Base-by-base conservation (phyloP, 1,284 basidiomycete species). In the Anthracocystis setariae region DNA sequence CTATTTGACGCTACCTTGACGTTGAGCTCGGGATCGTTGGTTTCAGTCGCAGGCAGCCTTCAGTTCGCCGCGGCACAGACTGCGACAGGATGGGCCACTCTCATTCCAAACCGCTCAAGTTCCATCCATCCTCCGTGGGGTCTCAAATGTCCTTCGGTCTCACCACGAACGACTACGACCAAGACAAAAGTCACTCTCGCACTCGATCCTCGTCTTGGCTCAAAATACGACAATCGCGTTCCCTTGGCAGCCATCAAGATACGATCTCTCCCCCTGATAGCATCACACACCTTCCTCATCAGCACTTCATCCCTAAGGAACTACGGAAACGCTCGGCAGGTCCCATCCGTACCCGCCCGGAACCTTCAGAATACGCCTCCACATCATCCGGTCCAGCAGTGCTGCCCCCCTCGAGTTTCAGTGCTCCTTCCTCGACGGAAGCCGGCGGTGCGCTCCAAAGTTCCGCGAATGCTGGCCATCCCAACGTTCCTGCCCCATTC, bases 61-160 rank as follows among this genome's bases (percentile, higher is more conserved):
- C 8, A 17, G 21, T 32, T 13, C 32, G 17, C 29, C n/a, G 9
- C 17, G 15, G 25, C 35, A 24, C 13, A 17, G 8, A 45, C 2
- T 12, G 18, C 20, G n/a, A 21, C 47, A 51, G 20, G 24, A 66
- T 66, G 64, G 64, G 64, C n/a, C 57, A 66, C 18, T 47, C 48
- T 24, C 64, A 60, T 9, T 66, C 64, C 12, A 49, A 35, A 18
- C 3, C 43, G 8, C 38, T 50, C 7, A 21, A 51, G 20, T 51
- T 15, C 42, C 48, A 52, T n/a, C 52, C 44, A 0, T 46, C 39
- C 17, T 29, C 48, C 3, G 39, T 48, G 20, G 37, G 56, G 9
- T 51, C 49, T 5, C 48, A 46, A 27, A 51, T 20, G n/a, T 35
- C 38, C n/a, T 17, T 39, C 33, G 29, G 18, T 25, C 8, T 43